phyloP scores from a whole-genome alignment of 2,329 filamentous ascomycete species.

The Ophiostoma sp. region DNA sequence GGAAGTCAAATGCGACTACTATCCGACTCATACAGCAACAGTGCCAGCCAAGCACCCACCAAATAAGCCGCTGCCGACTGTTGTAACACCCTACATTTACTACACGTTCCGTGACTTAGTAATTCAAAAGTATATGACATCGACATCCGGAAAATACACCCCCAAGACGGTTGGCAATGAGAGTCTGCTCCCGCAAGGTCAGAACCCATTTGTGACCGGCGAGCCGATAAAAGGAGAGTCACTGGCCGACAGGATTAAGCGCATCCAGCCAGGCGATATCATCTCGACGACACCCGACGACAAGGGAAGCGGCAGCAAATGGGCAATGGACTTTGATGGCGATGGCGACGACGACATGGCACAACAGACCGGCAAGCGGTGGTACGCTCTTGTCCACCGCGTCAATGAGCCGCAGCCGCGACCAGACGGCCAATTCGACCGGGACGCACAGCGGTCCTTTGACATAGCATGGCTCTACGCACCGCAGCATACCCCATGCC shows the following conservation, averaged over 20 bases:
- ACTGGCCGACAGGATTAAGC: constrained; percentile 23
- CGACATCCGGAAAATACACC: constrained; percentile 35
- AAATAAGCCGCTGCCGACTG: constrained; percentile 41
- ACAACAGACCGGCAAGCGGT: constrained; percentile 39
- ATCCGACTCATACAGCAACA: neutral
- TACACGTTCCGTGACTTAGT: constrained; percentile 59
- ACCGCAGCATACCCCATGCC: constrained; percentile 65
- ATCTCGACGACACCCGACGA: constrained; percentile 45
- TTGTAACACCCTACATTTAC: constrained; percentile 66
- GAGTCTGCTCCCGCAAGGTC: constrained; percentile 17
- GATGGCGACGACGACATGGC: neutral
- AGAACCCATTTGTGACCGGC: constrained; percentile 13
- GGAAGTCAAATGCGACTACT: constrained; percentile 37
- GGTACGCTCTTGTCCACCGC: constrained; percentile 66
- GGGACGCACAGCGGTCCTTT: constrained; percentile 39
- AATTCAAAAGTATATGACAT: constrained; percentile 51
- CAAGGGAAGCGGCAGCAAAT: constrained; percentile 47
- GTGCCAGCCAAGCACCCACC: neutral
- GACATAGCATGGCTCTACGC: constrained; percentile 71
- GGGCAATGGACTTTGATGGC: constrained; percentile 42
- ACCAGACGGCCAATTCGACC: constrained; percentile 28
- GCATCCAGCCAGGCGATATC: constrained; percentile 44
- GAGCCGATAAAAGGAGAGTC: neutral
- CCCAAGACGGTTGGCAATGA: neutral
- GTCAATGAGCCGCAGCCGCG: constrained; percentile 37